phyloP scores from a whole-genome alignment of 192 early-diverging fungal species.

The Backusella mclennaniae region DNA sequence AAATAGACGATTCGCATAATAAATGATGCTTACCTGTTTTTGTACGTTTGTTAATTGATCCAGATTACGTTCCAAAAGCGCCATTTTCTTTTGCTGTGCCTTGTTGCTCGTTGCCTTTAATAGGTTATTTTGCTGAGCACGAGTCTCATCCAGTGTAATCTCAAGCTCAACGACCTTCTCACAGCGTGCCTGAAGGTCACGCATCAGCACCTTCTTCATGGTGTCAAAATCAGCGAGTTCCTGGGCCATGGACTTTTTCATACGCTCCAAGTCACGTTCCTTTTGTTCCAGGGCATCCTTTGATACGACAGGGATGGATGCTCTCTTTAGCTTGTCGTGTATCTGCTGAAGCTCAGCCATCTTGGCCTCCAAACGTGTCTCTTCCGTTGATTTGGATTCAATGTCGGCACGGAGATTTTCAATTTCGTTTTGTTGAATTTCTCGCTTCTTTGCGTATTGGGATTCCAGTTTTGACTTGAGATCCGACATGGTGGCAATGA shows the following conservation, averaged over 20 bases:
- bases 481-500: constrained; percentile 78
- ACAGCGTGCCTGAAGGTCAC: constrained; percentile 94
- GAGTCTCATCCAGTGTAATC: constrained; percentile 91
- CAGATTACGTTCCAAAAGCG: constrained; percentile 92
- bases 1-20: no score
- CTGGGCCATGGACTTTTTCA: constrained; percentile 51
- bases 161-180: constrained; percentile 98
- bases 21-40: constrained; percentile 55
- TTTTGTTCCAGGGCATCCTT: constrained; percentile 37
- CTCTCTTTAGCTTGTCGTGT: constrained; percentile 54
- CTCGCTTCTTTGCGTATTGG: constrained; percentile 79
- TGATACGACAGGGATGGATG: neutral
- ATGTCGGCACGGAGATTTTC: constrained; percentile 68
- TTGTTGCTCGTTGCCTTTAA: constrained; percentile 77
- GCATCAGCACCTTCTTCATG: constrained; percentile 98
- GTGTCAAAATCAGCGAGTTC: constrained; percentile 88
- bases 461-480: constrained; percentile 84
- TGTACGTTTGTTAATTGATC: constrained; percentile 95
- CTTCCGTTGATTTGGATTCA: constrained; percentile 67
- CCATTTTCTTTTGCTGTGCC: constrained; percentile 92
- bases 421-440: constrained; percentile 75
- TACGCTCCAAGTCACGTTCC: constrained; percentile 75
- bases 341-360: constrained; percentile 60
- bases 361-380: constrained; percentile 52
- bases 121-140: constrained; percentile 87